phyloP scores from a whole-genome alignment of 2,329 filamentous ascomycete genomes.

The Botrytis elliptica region DNA sequence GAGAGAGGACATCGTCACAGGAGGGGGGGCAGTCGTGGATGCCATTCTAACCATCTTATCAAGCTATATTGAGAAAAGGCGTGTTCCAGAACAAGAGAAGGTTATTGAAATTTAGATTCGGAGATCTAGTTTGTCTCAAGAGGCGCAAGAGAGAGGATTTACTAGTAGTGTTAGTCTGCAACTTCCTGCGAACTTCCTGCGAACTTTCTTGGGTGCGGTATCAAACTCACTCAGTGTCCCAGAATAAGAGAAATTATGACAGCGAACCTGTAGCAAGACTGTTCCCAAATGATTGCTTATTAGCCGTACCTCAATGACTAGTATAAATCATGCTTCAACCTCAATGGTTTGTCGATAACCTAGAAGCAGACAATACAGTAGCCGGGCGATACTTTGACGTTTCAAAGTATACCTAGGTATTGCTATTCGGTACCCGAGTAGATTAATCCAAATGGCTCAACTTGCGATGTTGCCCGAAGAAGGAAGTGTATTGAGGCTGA shows the following conservation, averaged over 20 bases:
- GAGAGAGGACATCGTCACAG: not conserved
- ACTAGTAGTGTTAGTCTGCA: not conserved
- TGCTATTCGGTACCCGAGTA: not conserved
- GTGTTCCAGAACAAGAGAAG: not conserved
- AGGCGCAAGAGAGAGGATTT: not conserved
- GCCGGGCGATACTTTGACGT: not conserved
- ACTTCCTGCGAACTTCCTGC: not conserved
- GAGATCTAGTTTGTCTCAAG: not conserved
- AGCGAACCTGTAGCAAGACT: not conserved
- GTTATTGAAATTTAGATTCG: not conserved
- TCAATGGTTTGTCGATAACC: not conserved
- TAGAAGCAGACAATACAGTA: not conserved
- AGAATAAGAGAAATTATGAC: not conserved
- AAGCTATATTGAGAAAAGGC: not conserved
- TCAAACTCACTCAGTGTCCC: not conserved
- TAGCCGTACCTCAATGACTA: not conserved
- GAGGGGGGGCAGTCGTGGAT: constrained; percentile 14
- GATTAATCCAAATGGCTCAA: not conserved
- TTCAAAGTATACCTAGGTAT: not conserved
- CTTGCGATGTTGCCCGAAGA: not conserved
- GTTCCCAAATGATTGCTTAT: not conserved
- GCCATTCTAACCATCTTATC: constrained; percentile 23
- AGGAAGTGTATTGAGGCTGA: not conserved
- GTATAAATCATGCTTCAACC: not conserved
- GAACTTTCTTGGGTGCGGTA: not conserved